A percentile compares a stretch with the other conserved stretches of the same genome.
Conservation (phyloP, 805 yeast genomes). For the Yarrowia divulgata region DNA sequence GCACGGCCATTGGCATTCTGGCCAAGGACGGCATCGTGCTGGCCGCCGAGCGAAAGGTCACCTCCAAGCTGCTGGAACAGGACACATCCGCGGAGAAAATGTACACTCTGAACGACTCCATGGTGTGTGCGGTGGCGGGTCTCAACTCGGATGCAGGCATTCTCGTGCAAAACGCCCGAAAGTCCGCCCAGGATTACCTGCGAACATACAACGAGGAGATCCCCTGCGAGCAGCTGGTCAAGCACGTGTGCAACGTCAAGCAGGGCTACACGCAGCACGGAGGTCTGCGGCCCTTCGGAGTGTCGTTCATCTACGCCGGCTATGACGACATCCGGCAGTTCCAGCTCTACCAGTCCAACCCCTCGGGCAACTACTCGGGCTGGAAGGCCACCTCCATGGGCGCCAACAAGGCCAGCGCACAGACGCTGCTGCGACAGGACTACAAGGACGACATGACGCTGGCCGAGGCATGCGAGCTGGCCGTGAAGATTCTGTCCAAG, state of each 20-base stretch:
- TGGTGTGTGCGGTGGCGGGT: constrained; percentile 96
- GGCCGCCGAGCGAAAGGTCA: constrained; percentile 96
- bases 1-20: constrained; percentile 80
- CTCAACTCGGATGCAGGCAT: constrained; percentile 97
- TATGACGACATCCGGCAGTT: constrained; percentile 87
- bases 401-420: constrained; percentile 95
- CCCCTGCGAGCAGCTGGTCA: constrained; percentile 91
- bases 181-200: constrained; percentile 81
- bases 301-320: constrained; percentile 94
- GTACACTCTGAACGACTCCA: constrained; percentile 81
- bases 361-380: constrained; percentile 96
- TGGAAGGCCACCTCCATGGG: constrained; percentile 99
- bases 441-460: constrained; percentile 78
- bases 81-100: constrained; percentile 93
- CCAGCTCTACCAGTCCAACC: constrained; percentile 94
- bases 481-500: constrained; percentile 88
- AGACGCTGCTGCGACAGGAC: constrained; percentile 92
- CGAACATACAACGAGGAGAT: constrained; percentile 89
- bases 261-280: constrained; percentile 99
- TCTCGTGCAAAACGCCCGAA: constrained; percentile 85
- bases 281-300: constrained; percentile 98
- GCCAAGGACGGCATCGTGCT: constrained; percentile 88
- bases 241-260: constrained; percentile 87
- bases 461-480: constrained; percentile 80
- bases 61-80: constrained; percentile 90